Conservation (phyloP, 805 yeast genomes). For the Candida parachauliodes region DNA sequence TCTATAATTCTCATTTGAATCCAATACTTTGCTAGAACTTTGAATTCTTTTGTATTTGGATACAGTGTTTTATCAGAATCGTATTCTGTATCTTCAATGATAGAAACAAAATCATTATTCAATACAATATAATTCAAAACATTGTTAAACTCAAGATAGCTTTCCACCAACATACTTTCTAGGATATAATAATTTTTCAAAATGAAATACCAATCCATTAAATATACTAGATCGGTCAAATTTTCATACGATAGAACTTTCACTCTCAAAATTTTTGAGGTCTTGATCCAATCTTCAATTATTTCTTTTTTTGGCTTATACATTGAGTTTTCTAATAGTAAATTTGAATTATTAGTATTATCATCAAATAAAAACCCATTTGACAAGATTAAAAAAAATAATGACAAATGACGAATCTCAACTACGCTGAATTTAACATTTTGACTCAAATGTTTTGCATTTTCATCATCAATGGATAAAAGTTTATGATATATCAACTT, state of each 20-base stretch:
- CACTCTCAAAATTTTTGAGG: slow-evolving; percentile 16
- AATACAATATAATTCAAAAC: slow-evolving; percentile 18
- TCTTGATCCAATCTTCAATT: slow-evolving; percentile 13
- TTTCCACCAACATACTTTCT: slow-evolving; percentile 17
- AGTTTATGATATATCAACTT: slow-evolving; percentile 8
- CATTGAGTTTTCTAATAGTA: slow-evolving; percentile 8
- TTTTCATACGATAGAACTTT: slow-evolving; percentile 16
- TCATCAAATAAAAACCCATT: slow-evolving; percentile 17
- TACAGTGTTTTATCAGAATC: slow-evolving; percentile 5
- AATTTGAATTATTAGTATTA: background rate
- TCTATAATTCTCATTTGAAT: slow-evolving; percentile 26
- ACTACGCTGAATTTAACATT: slow-evolving; percentile 9
- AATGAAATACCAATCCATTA: slow-evolving; percentile 24
- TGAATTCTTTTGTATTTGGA: slow-evolving; percentile 13
- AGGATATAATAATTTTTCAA: slow-evolving; percentile 19
- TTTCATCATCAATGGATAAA: slow-evolving; percentile 10
- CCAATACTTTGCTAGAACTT: slow-evolving; percentile 21
- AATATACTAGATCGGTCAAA: slow-evolving; percentile 21
- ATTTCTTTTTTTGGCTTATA: slow-evolving; percentile 14
- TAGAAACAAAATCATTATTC: slow-evolving; percentile 15
- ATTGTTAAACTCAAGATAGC: slow-evolving; percentile 26
- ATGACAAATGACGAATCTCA: slow-evolving; percentile 16
- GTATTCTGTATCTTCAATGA: slow-evolving; percentile 16
- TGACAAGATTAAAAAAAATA: slow-evolving; percentile 18
- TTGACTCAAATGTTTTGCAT: slow-evolving; percentile 6